Conservation (phyloP, 2,329 filamentous ascomycete genomes). For the Monosporascus sp. region DNA sequence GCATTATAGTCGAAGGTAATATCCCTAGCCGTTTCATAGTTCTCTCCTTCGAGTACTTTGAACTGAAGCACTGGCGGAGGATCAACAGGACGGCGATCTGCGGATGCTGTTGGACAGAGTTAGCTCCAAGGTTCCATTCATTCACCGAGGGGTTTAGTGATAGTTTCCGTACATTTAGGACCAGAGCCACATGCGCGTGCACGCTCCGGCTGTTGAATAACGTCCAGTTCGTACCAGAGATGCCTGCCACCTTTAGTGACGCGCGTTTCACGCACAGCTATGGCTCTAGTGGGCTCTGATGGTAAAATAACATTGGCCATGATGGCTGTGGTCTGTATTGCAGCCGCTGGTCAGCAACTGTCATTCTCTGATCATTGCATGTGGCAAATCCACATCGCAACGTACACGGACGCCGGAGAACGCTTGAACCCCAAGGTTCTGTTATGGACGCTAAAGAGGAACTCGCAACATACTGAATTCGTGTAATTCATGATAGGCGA, state of each 20-base stretch:
- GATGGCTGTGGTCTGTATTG: slow-evolving; percentile 19
- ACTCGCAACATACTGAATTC: too few relatives aligned
- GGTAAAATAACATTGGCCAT: slow-evolving; percentile 17
- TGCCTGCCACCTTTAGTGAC: slow-evolving; percentile 69
- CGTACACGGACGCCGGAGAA: too few relatives aligned
- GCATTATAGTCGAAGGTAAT: slow-evolving; percentile 90
- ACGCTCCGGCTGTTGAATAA: slow-evolving; percentile 91
- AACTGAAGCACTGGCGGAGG: slow-evolving; percentile 92
- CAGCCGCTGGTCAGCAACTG: neutral
- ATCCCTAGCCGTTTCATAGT: slow-evolving; percentile 56
- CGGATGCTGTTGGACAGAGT: slow-evolving; percentile 52
- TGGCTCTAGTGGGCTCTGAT: slow-evolving; percentile 15
- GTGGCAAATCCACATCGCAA: too few relatives aligned
- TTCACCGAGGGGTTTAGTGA: slow-evolving; percentile 2
- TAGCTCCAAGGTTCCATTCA: slow-evolving; percentile 6
- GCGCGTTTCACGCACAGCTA: slow-evolving; percentile 30
- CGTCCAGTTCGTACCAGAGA: slow-evolving; percentile 75
- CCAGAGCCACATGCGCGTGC: slow-evolving; percentile 93
- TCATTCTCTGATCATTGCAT: too few relatives aligned
- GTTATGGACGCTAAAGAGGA: too few relatives aligned
- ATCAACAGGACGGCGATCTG: slow-evolving; percentile 87
- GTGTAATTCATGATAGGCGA: too few relatives aligned
- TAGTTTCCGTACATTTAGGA: slow-evolving; percentile 66
- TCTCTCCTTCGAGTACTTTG: slow-evolving; percentile 70
- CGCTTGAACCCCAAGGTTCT: too few relatives aligned